These are phyloP conservation scores for Phytophthora quininea DNA, from an alignment of 352 stramenopile genomes.

Conservation along the genomic window DNA sequence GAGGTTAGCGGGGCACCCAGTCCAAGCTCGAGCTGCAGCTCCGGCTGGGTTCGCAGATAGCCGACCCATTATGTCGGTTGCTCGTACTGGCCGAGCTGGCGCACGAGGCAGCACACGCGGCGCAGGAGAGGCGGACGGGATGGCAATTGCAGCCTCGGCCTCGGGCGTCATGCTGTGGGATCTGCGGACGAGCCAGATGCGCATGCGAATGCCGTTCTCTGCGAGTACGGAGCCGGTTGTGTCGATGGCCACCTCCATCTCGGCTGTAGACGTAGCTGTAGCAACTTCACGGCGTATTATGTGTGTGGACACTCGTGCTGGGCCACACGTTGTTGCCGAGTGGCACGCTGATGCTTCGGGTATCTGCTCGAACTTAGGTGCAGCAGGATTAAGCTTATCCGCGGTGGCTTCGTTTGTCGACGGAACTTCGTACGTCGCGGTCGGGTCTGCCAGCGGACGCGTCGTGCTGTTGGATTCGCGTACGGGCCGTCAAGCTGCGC, in stretches of 20 bases:
- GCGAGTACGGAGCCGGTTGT: constrained; percentile 46
- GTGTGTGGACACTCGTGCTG: constrained; percentile 52
- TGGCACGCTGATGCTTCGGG: constrained; percentile 60
- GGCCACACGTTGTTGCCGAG: constrained; percentile 59
- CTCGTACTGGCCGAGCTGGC: constrained; percentile 22
- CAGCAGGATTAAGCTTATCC: constrained; percentile 34
- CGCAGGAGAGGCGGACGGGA: constrained; percentile 27
- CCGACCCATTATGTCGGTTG: constrained; percentile 32
- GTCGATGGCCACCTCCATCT: constrained; percentile 32
- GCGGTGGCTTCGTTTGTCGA: constrained; percentile 45
- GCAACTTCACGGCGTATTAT: constrained; percentile 52
- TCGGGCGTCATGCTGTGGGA: constrained; percentile 72
- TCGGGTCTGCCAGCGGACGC: constrained; percentile 45
- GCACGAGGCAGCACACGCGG: constrained; percentile 4
- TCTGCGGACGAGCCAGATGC: constrained; percentile 63
- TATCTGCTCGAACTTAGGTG: constrained; percentile 21
- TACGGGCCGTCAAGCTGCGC: constrained; percentile 45
- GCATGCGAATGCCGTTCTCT: constrained; percentile 61
- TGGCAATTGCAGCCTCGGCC: constrained; percentile 50
- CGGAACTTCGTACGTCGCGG: constrained; percentile 35
- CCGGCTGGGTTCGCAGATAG: constrained; percentile 16
- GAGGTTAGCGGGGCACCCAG: constrained; percentile 63
- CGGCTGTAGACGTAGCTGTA: constrained; percentile 55
- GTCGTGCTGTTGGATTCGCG: constrained; percentile 61
- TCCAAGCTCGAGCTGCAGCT: constrained; percentile 31